phyloP scores from a whole-genome alignment of 768 basidiomycete species.

The Coprinellus aureogranulatus region DNA sequence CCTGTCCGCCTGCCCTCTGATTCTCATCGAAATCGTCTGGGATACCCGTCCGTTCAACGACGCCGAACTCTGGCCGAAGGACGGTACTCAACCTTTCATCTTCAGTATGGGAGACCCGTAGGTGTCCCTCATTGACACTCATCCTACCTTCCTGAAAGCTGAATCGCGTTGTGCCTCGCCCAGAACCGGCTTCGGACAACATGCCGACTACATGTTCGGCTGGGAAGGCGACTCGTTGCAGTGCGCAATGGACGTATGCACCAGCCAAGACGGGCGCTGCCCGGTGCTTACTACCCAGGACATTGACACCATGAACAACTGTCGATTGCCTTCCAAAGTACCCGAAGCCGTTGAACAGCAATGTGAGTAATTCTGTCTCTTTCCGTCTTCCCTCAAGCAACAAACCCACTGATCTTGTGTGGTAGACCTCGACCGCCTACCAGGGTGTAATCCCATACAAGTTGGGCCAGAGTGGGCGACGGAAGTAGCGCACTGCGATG shows the following conservation, averaged over 20 bases:
- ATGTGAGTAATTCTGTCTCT: neutral
- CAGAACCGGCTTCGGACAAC: neutral
- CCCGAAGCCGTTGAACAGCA: neutral
- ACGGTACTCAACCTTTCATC: conserved; percentile 6
- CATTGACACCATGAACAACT: conserved; percentile 4
- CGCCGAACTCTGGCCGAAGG: conserved; percentile 1
- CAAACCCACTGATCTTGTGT: neutral
- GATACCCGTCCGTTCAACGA: conserved; percentile 7
- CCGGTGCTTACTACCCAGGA: neutral
- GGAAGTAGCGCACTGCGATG: neutral
- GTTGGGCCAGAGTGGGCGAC: neutral
- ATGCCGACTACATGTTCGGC: conserved; percentile 3
- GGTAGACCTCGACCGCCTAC: neutral
- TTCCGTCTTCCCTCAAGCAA: neutral
- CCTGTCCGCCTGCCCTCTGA: conserved; percentile 6
- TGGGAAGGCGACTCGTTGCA: conserved; percentile 3
- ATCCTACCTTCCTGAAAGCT: neutral
- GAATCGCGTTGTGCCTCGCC: too few species aligned
- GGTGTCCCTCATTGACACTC: neutral
- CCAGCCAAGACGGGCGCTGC: neutral
- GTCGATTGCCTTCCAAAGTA: neutral
- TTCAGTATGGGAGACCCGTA: conserved; percentile 14
- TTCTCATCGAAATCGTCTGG: conserved; percentile 10
- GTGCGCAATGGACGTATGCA: neutral
- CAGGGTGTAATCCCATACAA: neutral